Conservation (phyloP, 805 yeast species). For the Barnettozyma siamensis region DNA sequence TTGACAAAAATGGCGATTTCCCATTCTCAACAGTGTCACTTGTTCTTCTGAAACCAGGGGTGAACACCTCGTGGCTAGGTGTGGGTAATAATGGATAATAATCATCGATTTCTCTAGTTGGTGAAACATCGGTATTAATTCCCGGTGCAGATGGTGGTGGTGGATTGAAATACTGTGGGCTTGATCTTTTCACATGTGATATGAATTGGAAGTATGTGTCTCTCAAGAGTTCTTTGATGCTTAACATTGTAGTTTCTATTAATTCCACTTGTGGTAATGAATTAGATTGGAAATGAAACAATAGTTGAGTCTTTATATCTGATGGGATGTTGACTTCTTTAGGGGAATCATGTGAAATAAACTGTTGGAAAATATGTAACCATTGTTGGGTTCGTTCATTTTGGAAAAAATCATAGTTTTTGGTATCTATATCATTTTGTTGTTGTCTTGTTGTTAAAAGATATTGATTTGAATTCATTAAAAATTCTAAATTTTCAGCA, state of each 20-base stretch:
- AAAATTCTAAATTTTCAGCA: slow-evolving; percentile 24
- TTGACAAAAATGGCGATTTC: neutral
- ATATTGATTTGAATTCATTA: slow-evolving; percentile 18
- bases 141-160: too few species aligned
- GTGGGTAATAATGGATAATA: slow-evolving; percentile 16
- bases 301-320: slow-evolving; percentile 16
- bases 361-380: slow-evolving; percentile 31
- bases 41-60: slow-evolving; percentile 8
- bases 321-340: slow-evolving; percentile 29
- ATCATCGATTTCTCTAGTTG: slow-evolving; percentile 8
- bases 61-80: slow-evolving; percentile 3
- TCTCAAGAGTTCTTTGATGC: slow-evolving; percentile 19
- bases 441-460: slow-evolving; percentile 8
- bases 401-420: neutral
- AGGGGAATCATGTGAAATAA: slow-evolving; percentile 34
- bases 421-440: neutral
- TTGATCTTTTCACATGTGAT: slow-evolving; percentile 11
- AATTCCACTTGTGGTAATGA: slow-evolving; percentile 15
- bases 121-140: neutral
- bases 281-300: slow-evolving; percentile 7
- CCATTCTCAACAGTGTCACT: neutral
- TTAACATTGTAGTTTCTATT: slow-evolving; percentile 16
- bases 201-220: slow-evolving; percentile 24
- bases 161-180: slow-evolving; percentile 13
- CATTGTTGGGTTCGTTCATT: slow-evolving; percentile 13